A percentile compares a stretch with the other conserved stretches of the same genome.
Conservation (phyloP, 352 stramenopile species). For the Thalassiosira exigua region DNA sequence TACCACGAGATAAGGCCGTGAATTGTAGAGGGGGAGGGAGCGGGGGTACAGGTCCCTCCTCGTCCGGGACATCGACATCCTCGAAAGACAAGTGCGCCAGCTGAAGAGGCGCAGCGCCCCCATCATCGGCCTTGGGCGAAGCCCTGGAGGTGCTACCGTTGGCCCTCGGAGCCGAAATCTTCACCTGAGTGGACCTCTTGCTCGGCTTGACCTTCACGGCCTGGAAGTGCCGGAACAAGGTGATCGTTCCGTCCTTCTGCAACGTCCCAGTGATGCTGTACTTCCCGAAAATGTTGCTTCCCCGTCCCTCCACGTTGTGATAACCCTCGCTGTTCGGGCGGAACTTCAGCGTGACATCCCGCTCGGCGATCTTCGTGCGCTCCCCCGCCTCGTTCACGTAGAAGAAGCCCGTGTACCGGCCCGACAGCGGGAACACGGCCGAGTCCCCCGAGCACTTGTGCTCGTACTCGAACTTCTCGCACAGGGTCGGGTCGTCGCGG, state of each 20-base stretch:
- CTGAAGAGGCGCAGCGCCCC: slow-evolving; percentile 22
- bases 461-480: slow-evolving; percentile 81
- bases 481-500: slow-evolving; percentile 68
- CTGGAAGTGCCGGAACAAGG: slow-evolving; percentile 77
- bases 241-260: slow-evolving; percentile 65
- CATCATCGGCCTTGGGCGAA: not conserved
- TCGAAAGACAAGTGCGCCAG: slow-evolving; percentile 58
- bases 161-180: slow-evolving; percentile 17
- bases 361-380: slow-evolving; percentile 64
- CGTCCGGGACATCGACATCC: slow-evolving; percentile 67
- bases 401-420: slow-evolving; percentile 77
- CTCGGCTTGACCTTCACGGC: slow-evolving; percentile 58
- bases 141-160: slow-evolving; percentile 8
- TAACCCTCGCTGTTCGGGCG: slow-evolving; percentile 71
- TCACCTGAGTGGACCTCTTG: slow-evolving; percentile 13
- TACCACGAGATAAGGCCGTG: slow-evolving; percentile 68
- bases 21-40: slow-evolving; percentile 52
- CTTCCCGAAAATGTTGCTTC: slow-evolving; percentile 80
- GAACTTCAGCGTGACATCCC: slow-evolving; percentile 76
- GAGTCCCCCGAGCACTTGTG: slow-evolving; percentile 70
- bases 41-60: slow-evolving; percentile 29
- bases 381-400: slow-evolving; percentile 65
- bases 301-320: slow-evolving; percentile 76
- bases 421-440: slow-evolving; percentile 73
- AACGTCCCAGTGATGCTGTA: slow-evolving; percentile 79